Evolutionary conservation across 2,329 filamentous ascomycete genomes (phyloP).

Genomic region (Chrysoporthe cubensis): DNA sequence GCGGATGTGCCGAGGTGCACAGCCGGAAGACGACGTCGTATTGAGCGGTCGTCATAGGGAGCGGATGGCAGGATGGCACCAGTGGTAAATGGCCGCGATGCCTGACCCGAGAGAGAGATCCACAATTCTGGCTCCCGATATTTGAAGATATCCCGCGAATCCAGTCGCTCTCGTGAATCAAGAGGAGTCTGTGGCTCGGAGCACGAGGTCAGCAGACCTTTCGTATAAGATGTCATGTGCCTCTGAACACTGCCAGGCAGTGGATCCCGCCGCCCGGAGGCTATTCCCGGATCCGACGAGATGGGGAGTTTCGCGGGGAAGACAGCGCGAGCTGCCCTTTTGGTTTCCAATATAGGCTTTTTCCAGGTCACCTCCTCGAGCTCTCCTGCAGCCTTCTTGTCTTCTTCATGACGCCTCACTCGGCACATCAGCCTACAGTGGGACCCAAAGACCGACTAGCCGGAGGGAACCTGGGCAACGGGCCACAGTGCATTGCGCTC

Average conservation of each 20-base stretch:
- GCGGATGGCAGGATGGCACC: neutral
- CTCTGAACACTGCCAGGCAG: neutral
- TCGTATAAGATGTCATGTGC: neutral
- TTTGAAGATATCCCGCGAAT: neutral
- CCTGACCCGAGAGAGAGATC: neutral
- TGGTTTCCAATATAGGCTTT: neutral
- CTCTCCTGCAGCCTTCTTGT: neutral
- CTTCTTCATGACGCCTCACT: neutral
- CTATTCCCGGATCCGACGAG: neutral
- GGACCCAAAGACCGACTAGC: neutral
- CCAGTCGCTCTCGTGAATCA: neutral
- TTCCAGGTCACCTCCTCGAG: neutral
- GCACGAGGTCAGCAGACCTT: neutral
- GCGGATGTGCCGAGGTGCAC: neutral
- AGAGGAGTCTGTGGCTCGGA: no score
- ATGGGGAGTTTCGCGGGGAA: neutral
- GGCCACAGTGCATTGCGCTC: neutral
- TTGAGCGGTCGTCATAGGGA: neutral
- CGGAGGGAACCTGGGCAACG: neutral
- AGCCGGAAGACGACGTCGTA: neutral
- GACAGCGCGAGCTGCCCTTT: neutral
- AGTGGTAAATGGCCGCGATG: neutral
- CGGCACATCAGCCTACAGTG: neutral
- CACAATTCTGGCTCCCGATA: neutral
- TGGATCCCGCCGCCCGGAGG: neutral